Evolutionary conservation across 371 early-diverging fungal genomes (phyloP).

Genomic region (Blakeslea trispora): DNA sequence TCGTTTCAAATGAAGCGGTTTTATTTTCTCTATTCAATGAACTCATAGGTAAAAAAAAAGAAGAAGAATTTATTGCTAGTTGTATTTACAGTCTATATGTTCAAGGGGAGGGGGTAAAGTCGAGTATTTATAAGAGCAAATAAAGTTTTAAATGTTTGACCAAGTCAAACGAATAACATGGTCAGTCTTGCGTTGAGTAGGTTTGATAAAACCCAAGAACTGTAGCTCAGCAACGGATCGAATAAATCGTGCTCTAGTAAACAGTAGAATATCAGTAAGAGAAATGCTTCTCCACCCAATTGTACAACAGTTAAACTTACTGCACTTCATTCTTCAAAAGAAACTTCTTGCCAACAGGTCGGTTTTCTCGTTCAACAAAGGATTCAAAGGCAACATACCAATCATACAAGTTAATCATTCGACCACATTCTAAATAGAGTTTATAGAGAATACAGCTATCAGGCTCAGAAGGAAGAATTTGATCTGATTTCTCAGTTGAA

Average conservation of each 20-base stretch:
- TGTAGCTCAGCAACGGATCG: slow-evolving; percentile 82
- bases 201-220: slow-evolving; percentile 86
- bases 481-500: slow-evolving; percentile 29
- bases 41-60: no score
- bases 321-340: slow-evolving; percentile 49
- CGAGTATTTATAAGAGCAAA: no score
- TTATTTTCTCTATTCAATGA: neutral
- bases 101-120: no score
- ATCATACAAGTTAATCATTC: slow-evolving; percentile 91
- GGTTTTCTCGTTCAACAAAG: slow-evolving; percentile 57
- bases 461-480: slow-evolving; percentile 63
- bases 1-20: no score
- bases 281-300: no score
- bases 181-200: slow-evolving; percentile 88
- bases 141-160: slow-evolving; percentile 58
- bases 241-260: slow-evolving; percentile 78
- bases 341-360: slow-evolving; percentile 24
- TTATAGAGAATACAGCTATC: slow-evolving; percentile 87
- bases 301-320: slow-evolving; percentile 33
- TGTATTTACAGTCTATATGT: neutral
- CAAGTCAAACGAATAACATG: slow-evolving; percentile 89
- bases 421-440: slow-evolving; percentile 88
- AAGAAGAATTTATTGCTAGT: no score
- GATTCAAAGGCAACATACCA: slow-evolving; percentile 84
- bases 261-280: neutral